Evolutionary conservation across 2,329 filamentous ascomycete genomes (phyloP).

Genomic region (Aspergillus luchuensis): DNA sequence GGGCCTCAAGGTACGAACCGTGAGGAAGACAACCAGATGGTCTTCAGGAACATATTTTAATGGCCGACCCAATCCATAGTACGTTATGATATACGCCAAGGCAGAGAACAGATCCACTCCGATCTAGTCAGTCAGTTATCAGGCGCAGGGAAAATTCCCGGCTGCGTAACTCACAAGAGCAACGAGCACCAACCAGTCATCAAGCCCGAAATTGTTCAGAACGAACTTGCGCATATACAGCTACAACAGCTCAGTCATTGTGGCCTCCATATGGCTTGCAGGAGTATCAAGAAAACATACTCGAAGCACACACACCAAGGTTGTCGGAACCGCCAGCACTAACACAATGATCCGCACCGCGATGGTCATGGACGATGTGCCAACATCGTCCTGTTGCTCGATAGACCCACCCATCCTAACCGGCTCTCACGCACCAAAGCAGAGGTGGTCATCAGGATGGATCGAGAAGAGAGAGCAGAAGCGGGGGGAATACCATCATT

Average conservation of each 20-base stretch:
- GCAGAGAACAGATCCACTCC: slow-evolving; percentile 18
- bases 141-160: neutral
- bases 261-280: neutral
- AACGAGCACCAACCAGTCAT: slow-evolving; percentile 21
- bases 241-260: slow-evolving; percentile 6
- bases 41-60: slow-evolving; percentile 8
- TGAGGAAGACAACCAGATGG: slow-evolving; percentile 14
- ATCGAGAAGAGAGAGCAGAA: neutral
- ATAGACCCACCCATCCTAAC: neutral
- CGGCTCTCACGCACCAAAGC: neutral
- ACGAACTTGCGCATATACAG: slow-evolving; percentile 22
- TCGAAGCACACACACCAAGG: slow-evolving; percentile 3
- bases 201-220: slow-evolving; percentile 16
- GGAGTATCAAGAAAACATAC: neutral
- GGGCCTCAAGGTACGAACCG: slow-evolving; percentile 1
- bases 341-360: slow-evolving; percentile 6
- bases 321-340: slow-evolving; percentile 3
- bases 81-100: slow-evolving; percentile 15
- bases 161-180: slow-evolving; percentile 11
- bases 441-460: neutral
- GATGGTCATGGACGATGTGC: slow-evolving; percentile 2
- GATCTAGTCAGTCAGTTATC: slow-evolving; percentile 3
- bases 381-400: neutral
- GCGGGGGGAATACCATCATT: neutral
- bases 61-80: slow-evolving; percentile 13